A percentile compares a stretch with the other conserved stretches of the same genome.
These are phyloP conservation scores for Lichtheimia hyalospora DNA, from an alignment of 371 early-diverging fungal species.

Conservation along the genomic window DNA sequence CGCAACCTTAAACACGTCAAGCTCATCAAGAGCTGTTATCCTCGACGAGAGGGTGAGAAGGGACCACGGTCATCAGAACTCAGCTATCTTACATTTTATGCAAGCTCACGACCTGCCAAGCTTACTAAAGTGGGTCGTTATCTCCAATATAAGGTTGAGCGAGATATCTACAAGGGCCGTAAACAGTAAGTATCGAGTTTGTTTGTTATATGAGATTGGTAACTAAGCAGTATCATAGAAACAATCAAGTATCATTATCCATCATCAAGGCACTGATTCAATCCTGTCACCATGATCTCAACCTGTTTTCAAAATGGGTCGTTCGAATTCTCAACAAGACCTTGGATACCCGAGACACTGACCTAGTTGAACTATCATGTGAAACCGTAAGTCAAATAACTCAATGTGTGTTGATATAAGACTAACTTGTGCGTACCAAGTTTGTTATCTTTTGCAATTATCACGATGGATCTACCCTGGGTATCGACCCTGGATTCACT, in stretches of 20 bases:
- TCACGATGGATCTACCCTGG: conserved; percentile 67
- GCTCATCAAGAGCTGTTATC: conserved; percentile 91
- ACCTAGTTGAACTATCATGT: conserved; percentile 53
- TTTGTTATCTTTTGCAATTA: conserved; percentile 65
- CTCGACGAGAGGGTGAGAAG: conserved; percentile 77
- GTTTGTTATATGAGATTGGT: too few relatives aligned
- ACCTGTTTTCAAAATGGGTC: conserved; percentile 77
- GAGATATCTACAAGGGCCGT: conserved; percentile 64
- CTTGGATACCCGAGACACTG: conserved; percentile 46
- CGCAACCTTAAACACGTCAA: conserved; percentile 82
- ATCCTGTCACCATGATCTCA: conserved; percentile 74
- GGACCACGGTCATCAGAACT: conserved; percentile 83
- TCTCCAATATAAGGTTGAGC: conserved; percentile 73
- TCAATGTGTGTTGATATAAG: neutral
- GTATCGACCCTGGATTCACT: conserved; percentile 70
- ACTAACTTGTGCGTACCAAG: conserved; percentile 20
- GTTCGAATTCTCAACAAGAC: conserved; percentile 57
- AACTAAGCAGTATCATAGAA: conserved; percentile 12
- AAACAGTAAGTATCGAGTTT: conserved; percentile 47
- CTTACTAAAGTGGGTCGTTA: conserved; percentile 88
- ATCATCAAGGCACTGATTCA: conserved; percentile 75
- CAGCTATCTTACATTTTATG: conserved; percentile 89
- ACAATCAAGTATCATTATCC: conserved; percentile 57
- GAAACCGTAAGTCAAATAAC: conserved; percentile 44
- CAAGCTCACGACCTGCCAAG: conserved; percentile 88